Evolutionary conservation across 768 basidiomycete genomes (phyloP).

Genomic region (Phaffia tasmanica): DNA sequence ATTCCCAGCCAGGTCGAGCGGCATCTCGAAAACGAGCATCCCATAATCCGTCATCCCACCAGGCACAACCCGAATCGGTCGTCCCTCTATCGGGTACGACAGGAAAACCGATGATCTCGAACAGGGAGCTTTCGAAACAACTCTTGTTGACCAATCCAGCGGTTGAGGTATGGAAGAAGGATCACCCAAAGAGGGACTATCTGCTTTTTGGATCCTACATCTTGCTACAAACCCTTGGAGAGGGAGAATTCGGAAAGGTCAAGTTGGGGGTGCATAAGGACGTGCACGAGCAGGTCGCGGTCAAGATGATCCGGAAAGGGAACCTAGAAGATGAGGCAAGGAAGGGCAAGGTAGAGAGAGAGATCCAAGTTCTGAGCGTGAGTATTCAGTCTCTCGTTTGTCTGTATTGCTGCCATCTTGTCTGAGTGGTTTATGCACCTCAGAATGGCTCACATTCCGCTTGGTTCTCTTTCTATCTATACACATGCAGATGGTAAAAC

Average conservation of each 20-base stretch:
- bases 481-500: constrained; percentile 62
- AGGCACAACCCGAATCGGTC: not conserved
- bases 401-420: not conserved
- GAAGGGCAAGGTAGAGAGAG: constrained; percentile 90
- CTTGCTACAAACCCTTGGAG: constrained; percentile 87
- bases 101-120: constrained; percentile 29
- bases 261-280: constrained; percentile 89
- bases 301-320: constrained; percentile 87
- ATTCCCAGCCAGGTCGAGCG: not conserved
- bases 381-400: constrained; percentile 34
- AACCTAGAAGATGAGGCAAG: constrained; percentile 71
- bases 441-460: not conserved
- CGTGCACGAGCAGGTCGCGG: constrained; percentile 97
- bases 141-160: constrained; percentile 38
- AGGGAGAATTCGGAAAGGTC: constrained; percentile 98
- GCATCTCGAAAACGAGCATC: constrained; percentile 31
- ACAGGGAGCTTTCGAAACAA: constrained; percentile 14
- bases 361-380: constrained; percentile 93
- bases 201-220: constrained; percentile 80
- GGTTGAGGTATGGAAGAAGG: constrained; percentile 36
- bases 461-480: not conserved
- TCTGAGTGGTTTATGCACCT: not conserved
- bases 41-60: constrained; percentile 32
- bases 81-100: constrained; percentile 6
- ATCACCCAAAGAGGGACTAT: constrained; percentile 38